phyloP scores from a whole-genome alignment of 140 eudicot species.

The Artemisia princeps region DNA sequence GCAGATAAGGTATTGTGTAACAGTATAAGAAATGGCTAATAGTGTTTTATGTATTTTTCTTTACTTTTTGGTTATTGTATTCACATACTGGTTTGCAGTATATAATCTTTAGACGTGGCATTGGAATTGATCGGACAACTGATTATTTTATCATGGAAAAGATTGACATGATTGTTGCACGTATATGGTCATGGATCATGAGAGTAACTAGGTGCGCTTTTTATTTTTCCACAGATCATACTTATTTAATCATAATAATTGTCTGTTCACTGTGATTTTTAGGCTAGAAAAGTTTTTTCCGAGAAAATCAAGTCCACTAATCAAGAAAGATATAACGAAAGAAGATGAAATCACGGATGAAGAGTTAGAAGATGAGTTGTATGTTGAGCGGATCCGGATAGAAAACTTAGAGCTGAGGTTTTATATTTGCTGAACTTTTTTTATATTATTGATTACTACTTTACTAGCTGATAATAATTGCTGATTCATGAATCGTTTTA shows the following conservation, averaged over 20 bases:
- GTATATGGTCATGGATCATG: conserved; percentile 71
- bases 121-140: conserved; percentile 83
- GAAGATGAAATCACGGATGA: conserved; percentile 37
- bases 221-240: not conserved
- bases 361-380: conserved; percentile 42
- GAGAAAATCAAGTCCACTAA: conserved; percentile 32
- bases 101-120: conserved; percentile 82
- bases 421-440: not conserved
- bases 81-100: conserved; percentile 23
- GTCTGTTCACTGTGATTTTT: conserved; percentile 16
- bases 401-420: conserved; percentile 79
- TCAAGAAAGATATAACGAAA: conserved; percentile 24
- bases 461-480: not conserved
- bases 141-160: conserved; percentile 81
- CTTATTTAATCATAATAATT: not conserved
- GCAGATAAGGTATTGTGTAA: conserved; percentile 60
- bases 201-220: conserved; percentile 53
- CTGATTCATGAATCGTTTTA: conserved; percentile 1
- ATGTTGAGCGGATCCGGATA: conserved; percentile 76
- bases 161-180: conserved; percentile 71
- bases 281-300: conserved; percentile 51
- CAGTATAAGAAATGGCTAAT: too few species aligned
- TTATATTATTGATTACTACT: not conserved
- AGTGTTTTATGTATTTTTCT: not conserved
- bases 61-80: conserved; percentile 7